phyloP scores from a whole-genome alignment of 169 alveolate species.

The Plasmodium vivax region DNA sequence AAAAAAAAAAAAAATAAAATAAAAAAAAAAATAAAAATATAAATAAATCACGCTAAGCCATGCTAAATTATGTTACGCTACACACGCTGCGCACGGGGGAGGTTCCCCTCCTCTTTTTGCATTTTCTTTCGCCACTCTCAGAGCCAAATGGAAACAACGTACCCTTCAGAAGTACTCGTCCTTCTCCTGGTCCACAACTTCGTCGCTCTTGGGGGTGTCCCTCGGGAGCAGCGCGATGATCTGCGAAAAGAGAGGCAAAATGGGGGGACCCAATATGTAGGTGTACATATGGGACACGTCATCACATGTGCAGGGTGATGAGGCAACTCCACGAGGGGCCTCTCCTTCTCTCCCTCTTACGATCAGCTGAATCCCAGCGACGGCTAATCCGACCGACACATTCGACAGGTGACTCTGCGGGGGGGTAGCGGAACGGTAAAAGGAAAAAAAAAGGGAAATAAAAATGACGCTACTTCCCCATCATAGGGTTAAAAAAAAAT shows the following conservation, averaged over 20 bases:
- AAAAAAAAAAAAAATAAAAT: not conserved
- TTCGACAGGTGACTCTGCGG: conserved; percentile 55
- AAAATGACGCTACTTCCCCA: not conserved
- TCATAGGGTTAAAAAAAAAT: not conserved
- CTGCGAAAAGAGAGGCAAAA: conserved; percentile 14
- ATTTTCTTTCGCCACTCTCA: not conserved
- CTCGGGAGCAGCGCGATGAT: conserved; percentile 61
- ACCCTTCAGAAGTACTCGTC: conserved; percentile 46
- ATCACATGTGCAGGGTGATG: not conserved
- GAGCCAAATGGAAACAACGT: not conserved
- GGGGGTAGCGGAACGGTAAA: not conserved
- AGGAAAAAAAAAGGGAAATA: not conserved
- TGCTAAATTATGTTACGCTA: not conserved
- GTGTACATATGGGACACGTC: not conserved
- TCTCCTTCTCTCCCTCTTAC: conserved; percentile 21
- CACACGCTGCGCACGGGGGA: not conserved
- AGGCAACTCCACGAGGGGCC: not conserved
- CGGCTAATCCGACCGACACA: conserved; percentile 53
- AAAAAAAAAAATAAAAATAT: not conserved
- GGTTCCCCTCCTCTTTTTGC: not conserved
- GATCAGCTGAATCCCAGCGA: conserved; percentile 71
- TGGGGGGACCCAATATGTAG: not conserved
- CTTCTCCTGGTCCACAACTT: conserved; percentile 43
- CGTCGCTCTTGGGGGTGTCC: conserved; percentile 54
- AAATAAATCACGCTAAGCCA: not conserved